Conservation (phyloP, 495 filamentous ascomycete species). For the Rusavskia elegans region DNA sequence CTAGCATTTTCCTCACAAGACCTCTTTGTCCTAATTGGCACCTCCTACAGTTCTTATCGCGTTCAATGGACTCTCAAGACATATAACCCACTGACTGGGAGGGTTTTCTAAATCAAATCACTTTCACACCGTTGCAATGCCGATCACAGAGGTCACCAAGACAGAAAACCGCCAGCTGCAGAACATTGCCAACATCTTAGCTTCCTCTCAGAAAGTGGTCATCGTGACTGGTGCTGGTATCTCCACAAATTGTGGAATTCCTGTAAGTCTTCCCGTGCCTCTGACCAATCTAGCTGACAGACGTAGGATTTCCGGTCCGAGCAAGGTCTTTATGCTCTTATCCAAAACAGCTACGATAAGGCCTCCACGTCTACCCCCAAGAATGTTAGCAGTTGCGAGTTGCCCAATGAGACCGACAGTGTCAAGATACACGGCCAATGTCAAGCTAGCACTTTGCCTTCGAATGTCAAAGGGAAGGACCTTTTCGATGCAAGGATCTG, state of each 20-base stretch:
- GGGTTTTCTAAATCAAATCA: no score
- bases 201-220: constrained; percentile 44
- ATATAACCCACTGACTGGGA: no score
- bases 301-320: constrained; percentile 53
- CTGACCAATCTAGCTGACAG: not conserved
- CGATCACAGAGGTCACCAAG: constrained; percentile 7
- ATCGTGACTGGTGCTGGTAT: constrained; percentile 58
- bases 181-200: constrained; percentile 41
- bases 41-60: no score
- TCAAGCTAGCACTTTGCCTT: constrained; percentile 11
- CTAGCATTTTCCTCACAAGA: no score
- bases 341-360: constrained; percentile 44
- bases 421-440: not conserved
- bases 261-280: constrained; percentile 27
- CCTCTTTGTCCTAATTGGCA: no score
- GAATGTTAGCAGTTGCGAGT: no score
- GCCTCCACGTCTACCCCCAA: not conserved
- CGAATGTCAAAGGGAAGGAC: constrained; percentile 47
- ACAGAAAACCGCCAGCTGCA: constrained; percentile 36
- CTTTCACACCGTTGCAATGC: constrained; percentile 2
- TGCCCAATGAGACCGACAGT: not conserved
- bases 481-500: constrained; percentile 52
- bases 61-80: no score
- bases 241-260: constrained; percentile 58
- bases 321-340: constrained; percentile 51